These are phyloP conservation scores for Triangularia setosa DNA, from an alignment of 2,329 filamentous ascomycete species.

Conservation along the genomic window DNA sequence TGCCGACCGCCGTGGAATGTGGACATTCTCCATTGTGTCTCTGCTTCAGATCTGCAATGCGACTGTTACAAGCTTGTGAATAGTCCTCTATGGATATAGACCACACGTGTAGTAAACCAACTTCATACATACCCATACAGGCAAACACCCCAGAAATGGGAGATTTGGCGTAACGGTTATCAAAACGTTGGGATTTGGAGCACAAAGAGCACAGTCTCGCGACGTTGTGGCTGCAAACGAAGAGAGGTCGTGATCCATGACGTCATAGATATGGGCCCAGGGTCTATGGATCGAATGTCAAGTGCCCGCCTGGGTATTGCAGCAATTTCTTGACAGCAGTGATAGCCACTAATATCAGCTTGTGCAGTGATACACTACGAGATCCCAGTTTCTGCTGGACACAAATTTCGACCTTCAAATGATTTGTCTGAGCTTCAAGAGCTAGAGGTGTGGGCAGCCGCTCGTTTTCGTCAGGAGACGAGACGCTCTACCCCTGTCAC, in stretches of 20 bases:
- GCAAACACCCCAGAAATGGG: not conserved
- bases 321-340: slow-evolving; percentile 1
- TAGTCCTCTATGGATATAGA: not conserved
- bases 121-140: not conserved
- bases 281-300: slow-evolving; percentile 4
- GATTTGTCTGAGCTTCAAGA: not conserved
- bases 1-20: not conserved
- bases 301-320: not conserved
- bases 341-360: not conserved
- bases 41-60: not conserved
- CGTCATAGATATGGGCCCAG: slow-evolving; percentile 10
- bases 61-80: not conserved
- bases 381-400: not conserved
- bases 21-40: not conserved
- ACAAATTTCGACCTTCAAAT: not conserved
- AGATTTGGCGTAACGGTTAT: slow-evolving; percentile 13
- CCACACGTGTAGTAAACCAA: not conserved
- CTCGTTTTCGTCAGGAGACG: not conserved
- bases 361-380: not conserved
- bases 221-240: slow-evolving; percentile 8
- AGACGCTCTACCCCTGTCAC: not conserved
- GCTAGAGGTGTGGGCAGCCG: not conserved
- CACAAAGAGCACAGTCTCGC: slow-evolving; percentile 1
- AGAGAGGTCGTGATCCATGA: slow-evolving; percentile 17
- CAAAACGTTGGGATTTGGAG: slow-evolving; percentile 3